Base-by-base conservation (phyloP, 2,329 filamentous ascomycete species). In the Penicillium carneum region DNA sequence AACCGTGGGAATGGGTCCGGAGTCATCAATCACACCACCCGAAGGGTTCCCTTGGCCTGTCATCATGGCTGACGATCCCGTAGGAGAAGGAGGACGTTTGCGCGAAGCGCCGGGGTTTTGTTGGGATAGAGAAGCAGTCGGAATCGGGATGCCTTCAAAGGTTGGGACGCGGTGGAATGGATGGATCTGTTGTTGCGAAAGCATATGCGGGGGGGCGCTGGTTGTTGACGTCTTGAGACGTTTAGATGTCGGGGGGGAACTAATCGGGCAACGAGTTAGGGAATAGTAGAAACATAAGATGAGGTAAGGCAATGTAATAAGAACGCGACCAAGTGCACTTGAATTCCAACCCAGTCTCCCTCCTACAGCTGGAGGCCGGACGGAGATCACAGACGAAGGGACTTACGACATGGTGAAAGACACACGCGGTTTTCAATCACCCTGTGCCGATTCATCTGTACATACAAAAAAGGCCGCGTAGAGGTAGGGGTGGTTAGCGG, bases 21-120 rank as follows among this genome's bases (percentile, higher is more conserved):
- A 66, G 47, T 74, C 63, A 62, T 77, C 71, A n/a, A 72, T 72
- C 52, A 68, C 68, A 38, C 70, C 62, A 49, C 69, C 66, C 50
- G 74, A 57, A 16, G 71, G 70, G 58, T 71, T 63, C 49, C 75
- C 66, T 42, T 74, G 69, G 23, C 77, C 65, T 45, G 73, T 66
- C 71, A 79, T 78, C 70, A 79, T 68, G 67, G 74, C 57, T 63
- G 79, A 68, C 38, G 75, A 62, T 57, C 74, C 69, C 63, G 73
- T 74, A 38, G 75, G 78, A 29, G 79, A 80, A 61, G 78, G 72
- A 61, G 77, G 77, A 60, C 80, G 77, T 74, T 82, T 82, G 61
- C 79, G 78, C 39, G 80, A 76, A 64, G 61, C 26, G 39, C 64
- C 50, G 57, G 57, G 42, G 48, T 55, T 57, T 45, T 79, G 81